A percentile compares a stretch with the other conserved stretches of the same genome.
phyloP scores from a whole-genome alignment of 2,329 filamentous ascomycete species.

The Golovinomyces cichoracearum region DNA sequence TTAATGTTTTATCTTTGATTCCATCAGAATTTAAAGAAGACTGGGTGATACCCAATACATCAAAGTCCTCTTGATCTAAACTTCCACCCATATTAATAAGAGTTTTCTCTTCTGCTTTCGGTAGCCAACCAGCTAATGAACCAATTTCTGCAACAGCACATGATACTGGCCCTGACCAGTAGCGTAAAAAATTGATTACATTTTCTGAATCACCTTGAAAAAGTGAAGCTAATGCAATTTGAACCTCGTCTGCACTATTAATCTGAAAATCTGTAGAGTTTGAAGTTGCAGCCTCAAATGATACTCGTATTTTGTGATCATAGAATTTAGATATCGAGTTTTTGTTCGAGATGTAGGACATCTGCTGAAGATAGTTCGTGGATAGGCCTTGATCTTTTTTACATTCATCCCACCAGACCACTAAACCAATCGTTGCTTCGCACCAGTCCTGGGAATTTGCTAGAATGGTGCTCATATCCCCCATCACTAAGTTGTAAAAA shows the following conservation, averaged over 20 bases:
- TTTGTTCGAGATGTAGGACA: conserved; percentile 17
- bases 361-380: conserved; percentile 9
- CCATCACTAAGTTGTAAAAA: conserved; percentile 58
- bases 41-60: conserved; percentile 41
- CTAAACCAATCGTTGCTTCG: conserved; percentile 58
- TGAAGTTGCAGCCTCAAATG: conserved; percentile 39
- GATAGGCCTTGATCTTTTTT: conserved; percentile 22
- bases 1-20: conserved; percentile 55
- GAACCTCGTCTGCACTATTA: conserved; percentile 47
- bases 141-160: conserved; percentile 62
- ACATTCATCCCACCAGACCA: conserved; percentile 83
- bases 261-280: conserved; percentile 47
- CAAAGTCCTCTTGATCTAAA: conserved; percentile 61
- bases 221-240: conserved; percentile 57
- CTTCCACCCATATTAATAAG: conserved; percentile 28
- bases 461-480: conserved; percentile 49
- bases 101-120: conserved; percentile 27
- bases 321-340: conserved; percentile 34
- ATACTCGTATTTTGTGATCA: conserved; percentile 42
- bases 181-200: conserved; percentile 44
- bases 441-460: conserved; percentile 69
- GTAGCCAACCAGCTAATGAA: conserved; percentile 61
- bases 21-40: conserved; percentile 34
- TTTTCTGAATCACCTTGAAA: conserved; percentile 63
- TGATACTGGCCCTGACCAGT: conserved; percentile 59